Evolutionary conservation across 2,329 filamentous ascomycete species (phyloP).

Genomic region (Pyrenophora tritici-repentis): DNA sequence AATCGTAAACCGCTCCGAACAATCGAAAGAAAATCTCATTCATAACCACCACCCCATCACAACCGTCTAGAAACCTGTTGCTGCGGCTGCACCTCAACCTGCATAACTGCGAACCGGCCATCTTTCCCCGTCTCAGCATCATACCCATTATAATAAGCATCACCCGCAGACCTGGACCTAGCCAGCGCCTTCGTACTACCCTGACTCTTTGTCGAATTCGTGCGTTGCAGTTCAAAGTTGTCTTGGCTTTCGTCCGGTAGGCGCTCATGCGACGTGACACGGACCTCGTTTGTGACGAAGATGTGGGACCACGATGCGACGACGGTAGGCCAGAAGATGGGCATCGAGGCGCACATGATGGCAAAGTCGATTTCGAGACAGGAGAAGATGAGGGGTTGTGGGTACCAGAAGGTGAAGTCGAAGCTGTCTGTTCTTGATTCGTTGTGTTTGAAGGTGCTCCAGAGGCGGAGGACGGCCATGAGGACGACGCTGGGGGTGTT

Average conservation of each 20-base stretch:
- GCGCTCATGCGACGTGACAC: slow-evolving; percentile 32
- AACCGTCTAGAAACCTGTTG: background rate
- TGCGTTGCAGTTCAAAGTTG: slow-evolving; percentile 27
- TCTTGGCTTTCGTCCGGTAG: slow-evolving; percentile 9
- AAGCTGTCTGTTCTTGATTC: slow-evolving; percentile 14
- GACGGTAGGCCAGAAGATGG: slow-evolving; percentile 46
- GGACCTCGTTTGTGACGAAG: slow-evolving; percentile 43
- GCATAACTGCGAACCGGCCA: slow-evolving; percentile 1
- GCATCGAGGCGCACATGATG: slow-evolving; percentile 45
- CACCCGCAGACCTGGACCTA: slow-evolving; percentile 11
- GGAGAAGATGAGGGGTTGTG: slow-evolving; percentile 36
- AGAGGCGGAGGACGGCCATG: slow-evolving; percentile 38
- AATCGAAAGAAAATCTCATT: background rate
- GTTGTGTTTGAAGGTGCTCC: slow-evolving; percentile 30
- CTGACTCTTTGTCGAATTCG: slow-evolving; percentile 26
- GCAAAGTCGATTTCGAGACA: slow-evolving; percentile 44
- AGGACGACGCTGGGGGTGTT: slow-evolving; percentile 31
- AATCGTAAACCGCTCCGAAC: no score
- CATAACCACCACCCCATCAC: background rate
- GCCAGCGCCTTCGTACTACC: slow-evolving; percentile 31
- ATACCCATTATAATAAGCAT: slow-evolving; percentile 17
- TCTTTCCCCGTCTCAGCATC: slow-evolving; percentile 11
- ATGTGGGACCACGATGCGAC: slow-evolving; percentile 36
- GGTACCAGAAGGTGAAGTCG: slow-evolving; percentile 43
- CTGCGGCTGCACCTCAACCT: slow-evolving; percentile 13